These are phyloP conservation scores for Penicillium sclerotiorum DNA, from an alignment of 2,329 filamentous ascomycete species.

Conservation along the genomic window DNA sequence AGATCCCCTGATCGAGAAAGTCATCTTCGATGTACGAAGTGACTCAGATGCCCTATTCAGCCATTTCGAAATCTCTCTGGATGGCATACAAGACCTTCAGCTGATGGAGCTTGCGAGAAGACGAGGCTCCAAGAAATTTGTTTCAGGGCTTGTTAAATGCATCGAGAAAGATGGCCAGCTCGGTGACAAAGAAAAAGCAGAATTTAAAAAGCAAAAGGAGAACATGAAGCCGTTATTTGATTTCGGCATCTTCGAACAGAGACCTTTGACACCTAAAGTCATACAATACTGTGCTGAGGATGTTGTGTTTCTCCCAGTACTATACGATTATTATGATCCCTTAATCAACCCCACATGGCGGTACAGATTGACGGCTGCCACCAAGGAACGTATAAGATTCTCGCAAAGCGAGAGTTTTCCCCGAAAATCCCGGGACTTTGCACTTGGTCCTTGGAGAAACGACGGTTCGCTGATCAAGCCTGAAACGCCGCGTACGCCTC, in stretches of 20 bases:
- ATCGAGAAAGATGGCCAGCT: slow-evolving; percentile 28
- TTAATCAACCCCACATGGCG: not conserved
- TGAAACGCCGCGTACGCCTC: too few species aligned
- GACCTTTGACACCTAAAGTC: not conserved
- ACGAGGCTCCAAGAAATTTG: slow-evolving; percentile 12
- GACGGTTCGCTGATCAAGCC: not conserved
- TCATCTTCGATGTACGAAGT: slow-evolving; percentile 62
- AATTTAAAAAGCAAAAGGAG: not conserved
- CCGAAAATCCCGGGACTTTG: not conserved
- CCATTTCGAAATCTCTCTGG: slow-evolving; percentile 48
- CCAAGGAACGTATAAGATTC: not conserved
- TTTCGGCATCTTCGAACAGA: not conserved
- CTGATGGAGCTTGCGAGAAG: slow-evolving; percentile 56
- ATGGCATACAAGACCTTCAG: slow-evolving; percentile 57
- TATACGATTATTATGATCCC: not conserved
- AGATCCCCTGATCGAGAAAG: slow-evolving; percentile 40
- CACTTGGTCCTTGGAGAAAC: not conserved
- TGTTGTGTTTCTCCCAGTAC: not conserved
- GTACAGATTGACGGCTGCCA: not conserved
- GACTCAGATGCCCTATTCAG: slow-evolving; percentile 59
- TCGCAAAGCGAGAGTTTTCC: not conserved
- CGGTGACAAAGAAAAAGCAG: not conserved
- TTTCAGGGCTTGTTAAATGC: slow-evolving; percentile 45
- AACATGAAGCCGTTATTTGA: not conserved
- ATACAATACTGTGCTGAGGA: not conserved